phyloP scores from a whole-genome alignment of 495 filamentous ascomycete species.

The Aspergillus olivimuriae region DNA sequence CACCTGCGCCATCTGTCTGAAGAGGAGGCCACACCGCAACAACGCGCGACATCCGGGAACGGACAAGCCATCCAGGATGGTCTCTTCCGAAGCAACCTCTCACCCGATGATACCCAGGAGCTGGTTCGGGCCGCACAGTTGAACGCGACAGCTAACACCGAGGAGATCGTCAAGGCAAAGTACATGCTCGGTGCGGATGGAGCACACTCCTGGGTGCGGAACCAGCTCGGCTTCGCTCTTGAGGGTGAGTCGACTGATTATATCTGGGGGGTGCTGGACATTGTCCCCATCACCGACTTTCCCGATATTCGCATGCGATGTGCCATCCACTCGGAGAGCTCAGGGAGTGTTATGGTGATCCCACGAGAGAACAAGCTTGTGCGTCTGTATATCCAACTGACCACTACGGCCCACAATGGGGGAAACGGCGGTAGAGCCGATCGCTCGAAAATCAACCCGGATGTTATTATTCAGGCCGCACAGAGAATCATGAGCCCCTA shows the following conservation, averaged over 20 bases:
- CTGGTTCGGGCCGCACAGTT: not conserved
- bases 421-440: not conserved
- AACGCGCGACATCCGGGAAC: not conserved
- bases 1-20: not conserved
- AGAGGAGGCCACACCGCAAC: not conserved
- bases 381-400: slow-evolving; percentile 7
- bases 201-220: slow-evolving; percentile 16
- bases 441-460: not conserved
- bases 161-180: slow-evolving; percentile 17
- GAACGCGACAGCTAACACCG: not conserved
- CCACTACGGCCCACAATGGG: not conserved
- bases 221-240: slow-evolving; percentile 11
- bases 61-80: not conserved
- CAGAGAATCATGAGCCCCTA: slow-evolving; percentile 6
- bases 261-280: slow-evolving; percentile 20
- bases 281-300: slow-evolving; percentile 21
- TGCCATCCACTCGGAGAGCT: slow-evolving; percentile 9
- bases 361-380: slow-evolving; percentile 8
- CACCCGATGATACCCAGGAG: not conserved
- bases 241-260: slow-evolving; percentile 6
- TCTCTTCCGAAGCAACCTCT: not conserved
- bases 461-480: slow-evolving; percentile 1
- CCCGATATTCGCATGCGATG: slow-evolving; percentile 6
- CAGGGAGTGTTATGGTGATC: slow-evolving; percentile 8
- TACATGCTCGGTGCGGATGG: slow-evolving; percentile 25